phyloP scores from a whole-genome alignment of 2,329 filamentous ascomycete species.

The Epichloe gansuensis region DNA sequence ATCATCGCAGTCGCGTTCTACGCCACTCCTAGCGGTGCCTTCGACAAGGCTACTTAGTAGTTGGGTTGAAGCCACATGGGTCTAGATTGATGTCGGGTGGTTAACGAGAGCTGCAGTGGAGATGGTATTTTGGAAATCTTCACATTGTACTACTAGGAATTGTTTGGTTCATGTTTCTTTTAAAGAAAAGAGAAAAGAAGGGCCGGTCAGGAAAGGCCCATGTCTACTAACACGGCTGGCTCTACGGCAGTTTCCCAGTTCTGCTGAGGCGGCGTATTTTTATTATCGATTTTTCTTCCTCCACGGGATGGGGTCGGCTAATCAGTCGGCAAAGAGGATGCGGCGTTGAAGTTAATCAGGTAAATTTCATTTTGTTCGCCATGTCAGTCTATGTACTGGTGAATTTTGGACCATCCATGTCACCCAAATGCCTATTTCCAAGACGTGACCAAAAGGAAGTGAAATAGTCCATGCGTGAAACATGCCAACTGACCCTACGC shows the following conservation, averaged over 20 bases:
- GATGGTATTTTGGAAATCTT: background rate
- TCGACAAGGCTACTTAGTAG: conserved; percentile 23
- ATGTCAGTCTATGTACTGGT: background rate
- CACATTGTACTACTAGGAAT: background rate
- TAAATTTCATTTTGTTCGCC: background rate
- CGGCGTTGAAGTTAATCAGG: background rate
- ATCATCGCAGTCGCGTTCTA: conserved; percentile 52
- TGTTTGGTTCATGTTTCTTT: background rate
- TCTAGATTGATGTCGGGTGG: background rate
- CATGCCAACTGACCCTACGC: conserved; percentile 13
- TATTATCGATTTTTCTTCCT: background rate
- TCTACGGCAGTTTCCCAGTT: background rate
- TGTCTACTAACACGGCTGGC: background rate
- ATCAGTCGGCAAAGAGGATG: background rate
- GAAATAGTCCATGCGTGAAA: background rate
- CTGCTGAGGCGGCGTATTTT: background rate
- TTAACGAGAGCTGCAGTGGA: no score
- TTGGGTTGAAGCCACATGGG: background rate
- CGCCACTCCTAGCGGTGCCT: conserved; percentile 36
- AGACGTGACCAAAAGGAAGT: background rate
- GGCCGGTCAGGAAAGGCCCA: no score
- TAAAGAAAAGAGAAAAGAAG: background rate
- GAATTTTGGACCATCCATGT: background rate
- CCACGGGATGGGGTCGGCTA: no score
- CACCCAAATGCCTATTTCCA: background rate